Evolutionary conservation across 495 filamentous ascomycete species (phyloP), one percentile per base, ranked within the genome.

Genomic region (Trichoderma reesei): DNA sequence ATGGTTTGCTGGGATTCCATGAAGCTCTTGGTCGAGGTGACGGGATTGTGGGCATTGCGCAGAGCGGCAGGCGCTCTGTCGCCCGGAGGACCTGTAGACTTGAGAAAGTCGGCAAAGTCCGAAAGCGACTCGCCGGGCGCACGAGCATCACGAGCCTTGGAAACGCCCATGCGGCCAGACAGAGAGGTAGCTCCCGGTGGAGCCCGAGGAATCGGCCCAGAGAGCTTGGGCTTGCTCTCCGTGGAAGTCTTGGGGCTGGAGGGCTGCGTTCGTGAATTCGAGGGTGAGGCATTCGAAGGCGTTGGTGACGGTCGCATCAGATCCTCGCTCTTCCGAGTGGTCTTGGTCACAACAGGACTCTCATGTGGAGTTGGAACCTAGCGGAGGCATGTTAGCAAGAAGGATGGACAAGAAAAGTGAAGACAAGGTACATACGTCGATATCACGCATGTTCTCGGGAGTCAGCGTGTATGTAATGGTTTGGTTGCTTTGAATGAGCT

Each of bases 391-490:
- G 60, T 77, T 74, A 78, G 72, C 59, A 16, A 59, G 60, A 11
- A 11, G 8, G 42, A 62, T n/a, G 9, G 18, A 38, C 20, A 36
- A 36, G 39, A 8, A 13, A 18, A 60, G 4, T 42, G 26, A 8
- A 14, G 18, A 59, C 3, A 39, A 3, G 51, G 4, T 4, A 74
- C 86, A 78, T 78, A 90, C 89, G 70, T 92, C 88, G 67, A 92
- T 89, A 65, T 93, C 87, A 61, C 93, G 86, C 82, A 97, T 89
- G 65, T 80, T 90, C 70, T 90, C 87, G 1, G 94, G 93, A 1
- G 94, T 98, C 38, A 97, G 80, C 2, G 94, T 97, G 72, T 88
- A 97, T 73, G 93, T 92, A 56, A 98, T 87, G 2, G 94, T 97
- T 71, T 96, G 87, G 64, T 91, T 86, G 73, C 91, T 92, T 42